These are phyloP conservation scores for Fusarium transvaalense DNA, from an alignment of 2,329 filamentous ascomycete genomes.

Conservation along the genomic window DNA sequence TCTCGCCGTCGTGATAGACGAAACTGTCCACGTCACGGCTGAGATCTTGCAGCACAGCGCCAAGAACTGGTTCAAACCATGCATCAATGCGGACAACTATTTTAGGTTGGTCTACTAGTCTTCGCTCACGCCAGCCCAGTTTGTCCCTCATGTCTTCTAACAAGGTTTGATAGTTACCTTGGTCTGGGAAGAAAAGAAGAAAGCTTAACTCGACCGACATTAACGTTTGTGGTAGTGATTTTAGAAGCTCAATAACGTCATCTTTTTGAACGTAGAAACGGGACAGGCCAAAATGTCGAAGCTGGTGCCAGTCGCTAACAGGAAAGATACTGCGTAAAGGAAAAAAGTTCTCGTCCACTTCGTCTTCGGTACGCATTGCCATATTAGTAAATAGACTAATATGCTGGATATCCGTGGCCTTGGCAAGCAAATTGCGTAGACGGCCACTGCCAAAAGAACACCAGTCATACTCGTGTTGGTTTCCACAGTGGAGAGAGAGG, in stretches of 20 bases:
- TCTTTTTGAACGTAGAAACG: slow-evolving; percentile 6
- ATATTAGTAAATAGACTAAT: slow-evolving; percentile 1
- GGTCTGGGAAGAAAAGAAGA: background rate
- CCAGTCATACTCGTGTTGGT: background rate
- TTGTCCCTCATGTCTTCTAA: background rate
- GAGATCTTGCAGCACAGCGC: background rate
- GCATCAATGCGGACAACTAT: slow-evolving; percentile 11
- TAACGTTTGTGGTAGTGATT: background rate
- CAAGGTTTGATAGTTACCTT: slow-evolving; percentile 1
- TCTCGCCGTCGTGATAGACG: slow-evolving; percentile 3
- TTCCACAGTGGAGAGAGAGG: slow-evolving; percentile 8
- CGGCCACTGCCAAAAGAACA: background rate
- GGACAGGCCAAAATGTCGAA: slow-evolving; percentile 11
- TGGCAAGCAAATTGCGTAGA: background rate
- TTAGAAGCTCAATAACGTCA: background rate
- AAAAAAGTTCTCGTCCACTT: background rate
- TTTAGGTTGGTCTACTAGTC: background rate
- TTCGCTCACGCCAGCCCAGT: background rate
- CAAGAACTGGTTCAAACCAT: background rate
- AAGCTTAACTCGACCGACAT: slow-evolving; percentile 5
- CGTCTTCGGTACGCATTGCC: background rate
- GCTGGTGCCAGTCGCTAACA: slow-evolving; percentile 2
- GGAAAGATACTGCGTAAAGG: slow-evolving; percentile 5
- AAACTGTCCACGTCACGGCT: background rate
- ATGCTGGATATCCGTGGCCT: background rate